These are phyloP conservation scores for Colletotrichum kahawae DNA, from an alignment of 2,329 filamentous ascomycete species.

Conservation along the genomic window DNA sequence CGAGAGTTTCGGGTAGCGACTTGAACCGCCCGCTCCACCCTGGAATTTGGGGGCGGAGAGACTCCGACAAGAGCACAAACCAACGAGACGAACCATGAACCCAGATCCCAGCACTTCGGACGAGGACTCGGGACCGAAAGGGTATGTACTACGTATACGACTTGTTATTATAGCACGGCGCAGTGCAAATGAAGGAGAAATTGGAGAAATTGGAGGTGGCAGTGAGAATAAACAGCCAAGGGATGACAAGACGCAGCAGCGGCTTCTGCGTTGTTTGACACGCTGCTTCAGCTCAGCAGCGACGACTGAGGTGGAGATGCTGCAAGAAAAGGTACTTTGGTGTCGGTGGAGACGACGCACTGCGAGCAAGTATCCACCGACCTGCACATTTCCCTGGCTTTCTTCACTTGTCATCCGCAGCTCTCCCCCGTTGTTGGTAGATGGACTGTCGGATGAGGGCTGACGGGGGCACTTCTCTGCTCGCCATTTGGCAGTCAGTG, in stretches of 20 bases:
- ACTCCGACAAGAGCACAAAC: not conserved
- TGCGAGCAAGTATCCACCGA: not conserved
- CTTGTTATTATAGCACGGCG: not conserved
- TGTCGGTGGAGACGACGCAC: not conserved
- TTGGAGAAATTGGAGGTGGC: not conserved
- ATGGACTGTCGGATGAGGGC: slow-evolving; percentile 14
- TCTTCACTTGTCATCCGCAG: not conserved
- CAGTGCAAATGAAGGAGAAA: not conserved
- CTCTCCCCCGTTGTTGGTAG: not conserved
- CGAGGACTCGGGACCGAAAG: slow-evolving; percentile 16
- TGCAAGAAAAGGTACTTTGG: not conserved
- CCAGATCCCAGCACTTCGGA: not conserved
- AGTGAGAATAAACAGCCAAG: not conserved
- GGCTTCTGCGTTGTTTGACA: not conserved
- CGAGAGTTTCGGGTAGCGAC: slow-evolving; percentile 20
- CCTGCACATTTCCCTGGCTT: not conserved
- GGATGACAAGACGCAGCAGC: not conserved
- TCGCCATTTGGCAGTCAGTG: not conserved
- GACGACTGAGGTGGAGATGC: not conserved
- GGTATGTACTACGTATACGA: not conserved
- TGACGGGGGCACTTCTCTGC: not conserved
- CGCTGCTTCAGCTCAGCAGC: not conserved
- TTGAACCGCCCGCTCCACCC: slow-evolving; percentile 7
- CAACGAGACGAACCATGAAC: not conserved
- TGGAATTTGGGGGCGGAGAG: slow-evolving; percentile 11